Evolutionary conservation across 805 yeast species (phyloP), one percentile per base, ranked within the genome.

Genomic region (Pichia cephalocereana): DNA sequence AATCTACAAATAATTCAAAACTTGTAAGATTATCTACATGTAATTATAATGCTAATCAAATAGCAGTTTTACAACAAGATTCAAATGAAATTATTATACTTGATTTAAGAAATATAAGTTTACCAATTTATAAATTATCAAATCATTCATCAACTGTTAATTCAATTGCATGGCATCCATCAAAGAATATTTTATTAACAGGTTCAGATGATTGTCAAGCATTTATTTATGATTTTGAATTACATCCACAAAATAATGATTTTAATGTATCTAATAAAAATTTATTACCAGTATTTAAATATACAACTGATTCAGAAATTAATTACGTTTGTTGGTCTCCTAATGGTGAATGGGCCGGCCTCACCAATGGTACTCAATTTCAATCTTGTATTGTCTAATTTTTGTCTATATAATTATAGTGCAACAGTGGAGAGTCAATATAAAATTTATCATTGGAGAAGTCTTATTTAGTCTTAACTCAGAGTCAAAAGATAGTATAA

Each of bases 31-130:
- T 93, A 11, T 82, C 87, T 10, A 79, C 96, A 0, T 84, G 88
- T 31, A 85, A 86, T 37, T 71, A 77, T 37, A 96, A 93, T 62
- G 80, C 85, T 41, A 86, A 91, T 63, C 77, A 86, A 43, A 69
- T 93, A 50, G 96, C 96, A 1, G 81, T 96, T 0, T 72, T 90
- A 50, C 90, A 86, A 7, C 79, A 80, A 40, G 79, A 83, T 58
- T 80, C 87, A 26, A 76, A 76, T 55, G 71, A 74, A 46, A 77
- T 89, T 6, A 70, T 80, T 27, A 71, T 91, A 12, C 71, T 93
- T 48, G 99, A 91, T 64, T 77, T 90, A 70, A 73, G 99, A 52
- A 80, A 82, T 62, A 96, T 97, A 0, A 96, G 96, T 4, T 63
- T 80, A 2, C 96, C 98, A 0, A 72, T 84, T 1, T 65, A 76